Base-by-base conservation (phyloP, 1,284 basidiomycete species). In the Sporisorium reilianum region DNA sequence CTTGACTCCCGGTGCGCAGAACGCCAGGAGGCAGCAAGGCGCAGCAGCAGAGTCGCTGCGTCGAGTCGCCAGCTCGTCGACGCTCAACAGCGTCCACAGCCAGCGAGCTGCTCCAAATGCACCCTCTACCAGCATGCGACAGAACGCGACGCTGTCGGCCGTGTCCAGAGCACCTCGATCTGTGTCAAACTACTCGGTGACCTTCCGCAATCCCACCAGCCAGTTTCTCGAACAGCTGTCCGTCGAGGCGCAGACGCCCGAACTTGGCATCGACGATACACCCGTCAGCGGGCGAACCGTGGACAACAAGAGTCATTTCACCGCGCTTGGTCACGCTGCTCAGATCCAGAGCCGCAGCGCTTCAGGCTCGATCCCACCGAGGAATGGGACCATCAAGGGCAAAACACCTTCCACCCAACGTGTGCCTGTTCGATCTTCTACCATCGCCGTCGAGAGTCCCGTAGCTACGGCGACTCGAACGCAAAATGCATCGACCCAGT, bases 11-110 rank as follows among this genome's bases (percentile, higher is more conserved):
- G 52, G 20, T n/a, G 11, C 54, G 16, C 45, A 30, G 5, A 36
- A 2, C 2, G n/a, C 42, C 14, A 26, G 26, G 0, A 34, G 44
- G 18, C 20, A 42, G 18, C 20, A 42, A 22, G 55, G 59, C 18
- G 72, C 72, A 11, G 72, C 72, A 11, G 64, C 64, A 8, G 73
- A 64, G 6, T 71, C 68, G 8, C 50, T 76, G 0, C 55, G 74
- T 1, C 36, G 74, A 18, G 74, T 69, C 0, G 51, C 74, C 0
- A 76, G 74, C 64, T 69, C 64, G 1, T 58, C 69, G 0, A 62
- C 57, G 2, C 54, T 76, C 30, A 57, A 61, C 22, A 70, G 62
- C 23, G 9, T 61, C 26, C 41, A 55, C 36, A 53, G 46, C n/a
- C 58, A 57, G 26, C 49, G 58, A 18, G 51, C 26, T 14, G 50